Evolutionary conservation across 2,329 filamentous ascomycete genomes (phyloP), one percentile per base, ranked within the genome.

Genomic region (Ceratocystis albifundus): DNA sequence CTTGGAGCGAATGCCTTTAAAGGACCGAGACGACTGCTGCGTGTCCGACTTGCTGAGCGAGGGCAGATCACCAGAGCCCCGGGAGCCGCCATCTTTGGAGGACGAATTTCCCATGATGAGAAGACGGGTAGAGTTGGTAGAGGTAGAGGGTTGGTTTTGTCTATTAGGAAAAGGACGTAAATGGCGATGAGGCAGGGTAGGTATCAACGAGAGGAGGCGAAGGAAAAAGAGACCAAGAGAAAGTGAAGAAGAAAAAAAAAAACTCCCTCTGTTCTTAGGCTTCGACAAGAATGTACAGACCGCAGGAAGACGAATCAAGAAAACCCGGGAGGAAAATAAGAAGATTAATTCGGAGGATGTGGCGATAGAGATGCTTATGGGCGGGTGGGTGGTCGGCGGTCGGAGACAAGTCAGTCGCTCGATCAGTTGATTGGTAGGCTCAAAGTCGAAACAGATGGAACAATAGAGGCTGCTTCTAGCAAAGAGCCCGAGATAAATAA

Each of bases 1-100:
- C 77, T 96, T 96, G 69, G 90, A 95, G 68, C 90, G 84, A 71
- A 97, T 83, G 48, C 86, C 88, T 71, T 89, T 85, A 75, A 96
- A 86, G 3, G 92, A 96, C 70, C 91, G 88, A 41, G 88, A 85
- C 5, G 91, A 96, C 70, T 96, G 92, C 75, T 92, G 93, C 32
- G 93, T 97, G 74, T 97, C 93, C 66, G 91, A 90, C 74, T 88
- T 88, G 77, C 87, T 89, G 74, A 97, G 93, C 32, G 93, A 96
- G 32, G 92, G 93, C 75, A 68, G 30, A 41, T 68, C 67, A 8
- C 55, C 28, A 17, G 50, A 45, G 48, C 30, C 36, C 17, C 50
- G 30, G 50, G 50, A 50, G 67, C 66, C 55, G 50, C 62, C 62
- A 36, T 68, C 67, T 46, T 68, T 68, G 64, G 63, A 66, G 22